Conservation (phyloP, 2,329 filamentous ascomycete species). For the Sordariomycetes sp. region DNA sequence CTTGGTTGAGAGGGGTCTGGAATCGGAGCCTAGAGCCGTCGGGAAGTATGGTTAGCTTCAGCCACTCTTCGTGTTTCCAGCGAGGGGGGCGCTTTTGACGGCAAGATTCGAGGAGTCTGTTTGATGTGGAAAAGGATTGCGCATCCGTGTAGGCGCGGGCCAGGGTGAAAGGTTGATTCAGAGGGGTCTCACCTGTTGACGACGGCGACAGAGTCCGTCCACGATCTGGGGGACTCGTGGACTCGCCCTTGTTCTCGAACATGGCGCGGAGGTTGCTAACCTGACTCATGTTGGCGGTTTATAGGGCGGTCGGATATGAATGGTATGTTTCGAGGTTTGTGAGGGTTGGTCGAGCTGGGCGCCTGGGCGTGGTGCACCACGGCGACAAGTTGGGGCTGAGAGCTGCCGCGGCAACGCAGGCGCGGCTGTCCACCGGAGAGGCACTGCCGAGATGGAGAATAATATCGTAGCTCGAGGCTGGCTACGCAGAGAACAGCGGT, state of each 20-base stretch:
- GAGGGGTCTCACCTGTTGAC: conserved; percentile 27
- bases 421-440: not conserved
- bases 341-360: not conserved
- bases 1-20: conserved; percentile 57
- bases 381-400: not conserved
- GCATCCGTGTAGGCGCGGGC: not conserved
- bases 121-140: not conserved
- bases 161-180: not conserved
- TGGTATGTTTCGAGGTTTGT: not conserved
- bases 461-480: not conserved
- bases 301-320: not conserved
- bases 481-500: not conserved
- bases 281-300: conserved; percentile 44
- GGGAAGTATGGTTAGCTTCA: conserved; percentile 15
- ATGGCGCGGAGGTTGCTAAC: conserved; percentile 69
- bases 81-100: not conserved
- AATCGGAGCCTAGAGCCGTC: conserved; percentile 26
- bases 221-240: conserved; percentile 52
- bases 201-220: conserved; percentile 52
- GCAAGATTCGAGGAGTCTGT: not conserved
- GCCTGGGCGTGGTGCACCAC: not conserved
- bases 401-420: not conserved
- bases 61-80: not conserved
- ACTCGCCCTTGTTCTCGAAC: conserved; percentile 64
- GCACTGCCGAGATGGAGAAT: not conserved